Conservation (phyloP, 306 rosid genomes). For the Glycine latifolia region DNA sequence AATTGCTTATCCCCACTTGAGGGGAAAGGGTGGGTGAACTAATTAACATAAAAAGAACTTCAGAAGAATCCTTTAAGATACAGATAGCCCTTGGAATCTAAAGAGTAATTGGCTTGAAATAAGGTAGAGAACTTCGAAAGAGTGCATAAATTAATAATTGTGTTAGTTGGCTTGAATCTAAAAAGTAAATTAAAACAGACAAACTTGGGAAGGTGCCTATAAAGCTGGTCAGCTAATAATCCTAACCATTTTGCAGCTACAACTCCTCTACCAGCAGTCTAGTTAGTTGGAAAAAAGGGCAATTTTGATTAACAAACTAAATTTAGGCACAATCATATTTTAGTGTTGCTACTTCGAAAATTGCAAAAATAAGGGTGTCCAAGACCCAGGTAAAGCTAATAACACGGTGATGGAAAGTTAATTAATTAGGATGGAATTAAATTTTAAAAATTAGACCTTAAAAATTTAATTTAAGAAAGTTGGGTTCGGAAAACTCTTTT, state of each 20-base stretch:
- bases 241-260: not conserved
- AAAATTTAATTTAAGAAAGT: no score
- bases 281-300: not conserved
- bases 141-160: not conserved
- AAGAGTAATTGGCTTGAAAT: not conserved
- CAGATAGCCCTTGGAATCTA: not conserved
- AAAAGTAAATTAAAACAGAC: not conserved
- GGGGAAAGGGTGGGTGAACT: slow-evolving; percentile 25
- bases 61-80: slow-evolving; percentile 28
- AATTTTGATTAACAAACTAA: not conserved
- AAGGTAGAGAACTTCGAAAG: not conserved
- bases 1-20: not conserved
- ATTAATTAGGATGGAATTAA: not conserved
- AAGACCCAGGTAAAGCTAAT: not conserved
- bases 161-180: slow-evolving; percentile 11
- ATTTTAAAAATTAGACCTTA: no score
- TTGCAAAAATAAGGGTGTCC: not conserved
- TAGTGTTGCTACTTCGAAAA: no score
- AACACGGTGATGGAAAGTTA: not conserved
- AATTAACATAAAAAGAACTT: not conserved
- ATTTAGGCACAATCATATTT: not conserved
- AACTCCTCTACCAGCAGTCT: not conserved
- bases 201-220: not conserved
- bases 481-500: no score
- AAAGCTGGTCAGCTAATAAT: slow-evolving; percentile 1